Conservation (phyloP, 2,329 filamentous ascomycete genomes). For the Cercospora sesami region DNA sequence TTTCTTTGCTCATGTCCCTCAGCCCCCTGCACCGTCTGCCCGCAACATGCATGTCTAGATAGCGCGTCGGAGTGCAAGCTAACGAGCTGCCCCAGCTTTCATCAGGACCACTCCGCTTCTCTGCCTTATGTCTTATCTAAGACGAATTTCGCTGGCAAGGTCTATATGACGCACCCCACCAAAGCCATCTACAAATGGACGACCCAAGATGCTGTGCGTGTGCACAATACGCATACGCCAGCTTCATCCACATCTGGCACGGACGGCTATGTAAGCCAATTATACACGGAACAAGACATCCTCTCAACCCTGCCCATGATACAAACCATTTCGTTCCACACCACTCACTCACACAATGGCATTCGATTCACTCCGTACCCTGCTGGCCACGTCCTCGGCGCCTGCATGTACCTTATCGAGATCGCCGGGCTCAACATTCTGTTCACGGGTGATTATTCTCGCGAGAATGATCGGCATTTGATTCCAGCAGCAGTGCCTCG, state of each 20-base stretch:
- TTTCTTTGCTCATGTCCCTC: conserved; percentile 9
- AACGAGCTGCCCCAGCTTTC: conserved; percentile 66
- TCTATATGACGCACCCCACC: conserved; percentile 99
- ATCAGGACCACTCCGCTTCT: conserved; percentile 98
- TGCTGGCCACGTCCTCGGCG: conserved; percentile 94
- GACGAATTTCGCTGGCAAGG: conserved; percentile 93
- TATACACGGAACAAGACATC: conserved; percentile 95
- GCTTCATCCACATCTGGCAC: conserved; percentile 33
- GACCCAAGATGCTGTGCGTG: conserved; percentile 92
- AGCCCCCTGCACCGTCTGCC: conserved; percentile 23
- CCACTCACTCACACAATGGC: conserved; percentile 93
- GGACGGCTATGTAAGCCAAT: conserved; percentile 57
- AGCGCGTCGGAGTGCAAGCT: not conserved
- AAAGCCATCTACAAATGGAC: conserved; percentile 99
- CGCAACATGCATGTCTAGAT: not conserved
- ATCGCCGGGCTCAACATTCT: conserved; percentile 96
- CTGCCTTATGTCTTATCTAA: conserved; percentile 95
- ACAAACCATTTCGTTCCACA: conserved; percentile 97
- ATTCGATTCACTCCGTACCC: conserved; percentile 97
- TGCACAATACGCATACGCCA: conserved; percentile 54
- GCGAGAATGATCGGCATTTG: conserved; percentile 92
- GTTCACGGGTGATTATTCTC: conserved; percentile 96
- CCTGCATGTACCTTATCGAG: conserved; percentile 97
- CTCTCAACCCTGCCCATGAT: conserved; percentile 90
- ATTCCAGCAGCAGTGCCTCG: conserved; percentile 89